Conservation (phyloP, 2,329 filamentous ascomycete genomes). For the Trematosphaeria pertusa region DNA sequence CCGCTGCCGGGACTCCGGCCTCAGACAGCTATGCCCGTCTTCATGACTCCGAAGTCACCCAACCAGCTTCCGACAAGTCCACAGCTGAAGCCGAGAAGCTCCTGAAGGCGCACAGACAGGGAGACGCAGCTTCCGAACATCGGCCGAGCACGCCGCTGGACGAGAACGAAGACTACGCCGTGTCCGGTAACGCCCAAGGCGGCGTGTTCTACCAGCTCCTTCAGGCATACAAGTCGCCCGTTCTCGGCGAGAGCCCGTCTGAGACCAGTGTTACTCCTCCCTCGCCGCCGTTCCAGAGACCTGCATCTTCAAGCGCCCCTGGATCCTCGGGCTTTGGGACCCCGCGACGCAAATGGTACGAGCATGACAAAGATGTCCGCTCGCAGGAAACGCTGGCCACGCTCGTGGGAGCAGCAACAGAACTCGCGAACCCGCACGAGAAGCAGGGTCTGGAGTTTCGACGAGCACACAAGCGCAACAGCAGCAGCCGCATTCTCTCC, state of each 20-base stretch:
- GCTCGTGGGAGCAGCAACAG: constrained; percentile 35
- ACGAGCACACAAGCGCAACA: constrained; percentile 26
- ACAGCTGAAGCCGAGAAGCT: constrained; percentile 31
- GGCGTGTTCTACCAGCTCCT: constrained; percentile 42
- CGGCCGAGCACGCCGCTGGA: constrained; percentile 15
- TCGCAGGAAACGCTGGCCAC: constrained; percentile 42
- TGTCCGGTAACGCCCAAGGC: constrained; percentile 35
- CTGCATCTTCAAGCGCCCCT: constrained; percentile 13
- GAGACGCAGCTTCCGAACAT: constrained; percentile 6
- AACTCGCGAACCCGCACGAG: constrained; percentile 35
- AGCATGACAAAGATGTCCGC: constrained; percentile 30
- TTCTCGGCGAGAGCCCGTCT: constrained; percentile 20
- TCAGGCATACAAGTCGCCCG: constrained; percentile 38
- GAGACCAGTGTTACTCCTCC: constrained; percentile 26
- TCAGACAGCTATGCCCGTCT: constrained; percentile 19
- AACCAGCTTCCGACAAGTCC: constrained; percentile 19
- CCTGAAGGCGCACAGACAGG: constrained; percentile 25
- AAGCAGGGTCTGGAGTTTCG: constrained; percentile 18
- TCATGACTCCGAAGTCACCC: constrained; percentile 20
- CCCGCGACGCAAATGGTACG: constrained; percentile 40
- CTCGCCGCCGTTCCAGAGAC: no score
- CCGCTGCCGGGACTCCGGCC: constrained; percentile 29
- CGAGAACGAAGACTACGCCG: constrained; percentile 29
- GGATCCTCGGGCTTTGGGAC: constrained; percentile 31
- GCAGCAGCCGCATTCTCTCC: constrained; percentile 30